Evolutionary conservation across 2,329 filamentous ascomycete species (phyloP).

Genomic region (Botrytis fabae): DNA sequence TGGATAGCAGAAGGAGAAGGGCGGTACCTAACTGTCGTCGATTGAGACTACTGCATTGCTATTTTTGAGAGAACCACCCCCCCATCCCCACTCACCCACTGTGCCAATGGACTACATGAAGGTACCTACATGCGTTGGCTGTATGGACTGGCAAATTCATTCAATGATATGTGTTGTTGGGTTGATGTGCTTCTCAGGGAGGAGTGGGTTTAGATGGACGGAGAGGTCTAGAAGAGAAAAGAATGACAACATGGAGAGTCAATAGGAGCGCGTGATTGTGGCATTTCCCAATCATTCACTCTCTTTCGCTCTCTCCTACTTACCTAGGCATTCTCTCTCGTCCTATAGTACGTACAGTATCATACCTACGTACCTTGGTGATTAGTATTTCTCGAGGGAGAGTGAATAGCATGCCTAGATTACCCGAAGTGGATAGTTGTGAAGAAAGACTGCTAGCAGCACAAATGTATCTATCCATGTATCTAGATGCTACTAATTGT

Average conservation of each 20-base stretch:
- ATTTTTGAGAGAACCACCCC: constrained; percentile 6
- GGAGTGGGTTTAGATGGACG: neutral
- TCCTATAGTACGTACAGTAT: neutral
- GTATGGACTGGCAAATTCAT: neutral
- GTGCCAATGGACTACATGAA: constrained; percentile 6
- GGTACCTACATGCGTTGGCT: constrained; percentile 4
- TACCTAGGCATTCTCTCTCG: neutral
- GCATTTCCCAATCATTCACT: neutral
- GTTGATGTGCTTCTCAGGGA: constrained; percentile 10
- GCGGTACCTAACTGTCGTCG: neutral
- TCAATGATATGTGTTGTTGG: constrained; percentile 7
- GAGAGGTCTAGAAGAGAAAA: neutral
- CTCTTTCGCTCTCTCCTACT: neutral
- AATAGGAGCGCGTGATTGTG: neutral
- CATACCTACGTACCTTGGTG: neutral
- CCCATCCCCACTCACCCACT: neutral
- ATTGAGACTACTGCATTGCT: constrained; percentile 6
- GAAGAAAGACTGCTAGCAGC: neutral
- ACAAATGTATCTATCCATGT: neutral
- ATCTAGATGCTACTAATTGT: neutral
- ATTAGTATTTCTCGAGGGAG: neutral
- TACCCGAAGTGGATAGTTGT: neutral
- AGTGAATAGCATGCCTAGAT: neutral
- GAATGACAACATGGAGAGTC: neutral
- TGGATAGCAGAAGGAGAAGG: neutral